Percentiles rank a stretch among this genome's conserved stretches.
These are phyloP conservation scores for Theileria orientalis DNA, from an alignment of 169 alveolate genomes.

Conservation along the genomic window DNA sequence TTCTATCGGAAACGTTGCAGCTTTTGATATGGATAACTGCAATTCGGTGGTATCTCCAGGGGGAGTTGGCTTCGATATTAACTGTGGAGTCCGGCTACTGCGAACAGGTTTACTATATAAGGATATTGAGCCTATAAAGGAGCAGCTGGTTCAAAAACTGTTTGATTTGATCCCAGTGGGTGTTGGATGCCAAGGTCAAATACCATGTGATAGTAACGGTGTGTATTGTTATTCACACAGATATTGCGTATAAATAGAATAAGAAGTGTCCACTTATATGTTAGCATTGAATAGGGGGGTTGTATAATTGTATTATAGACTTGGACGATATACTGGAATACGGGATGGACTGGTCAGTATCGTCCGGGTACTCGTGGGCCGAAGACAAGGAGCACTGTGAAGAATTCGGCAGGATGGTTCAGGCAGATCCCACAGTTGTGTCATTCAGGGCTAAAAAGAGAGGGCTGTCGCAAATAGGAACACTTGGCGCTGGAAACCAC, in stretches of 20 bases:
- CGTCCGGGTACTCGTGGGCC: conserved; percentile 78
- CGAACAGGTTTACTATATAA: conserved; percentile 65
- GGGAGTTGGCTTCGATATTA: conserved; percentile 89
- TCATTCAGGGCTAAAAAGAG: conserved; percentile 82
- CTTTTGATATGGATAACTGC: conserved; percentile 80
- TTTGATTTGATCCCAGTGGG: conserved; percentile 89
- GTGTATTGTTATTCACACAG: no score
- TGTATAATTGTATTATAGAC: conserved; percentile 7
- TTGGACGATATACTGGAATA: conserved; percentile 76
- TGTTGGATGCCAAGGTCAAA: conserved; percentile 83
- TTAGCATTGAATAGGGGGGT: not conserved
- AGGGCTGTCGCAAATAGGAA: conserved; percentile 88
- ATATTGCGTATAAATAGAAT: no score
- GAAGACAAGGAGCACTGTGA: conserved; percentile 84
- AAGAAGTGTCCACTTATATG: not conserved
- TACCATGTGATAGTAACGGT: conserved; percentile 65
- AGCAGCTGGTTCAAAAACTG: conserved; percentile 78
- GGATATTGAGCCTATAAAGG: conserved; percentile 73
- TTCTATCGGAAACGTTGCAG: conserved; percentile 90
- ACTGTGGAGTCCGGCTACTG: conserved; percentile 86
- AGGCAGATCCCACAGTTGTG: conserved; percentile 83
- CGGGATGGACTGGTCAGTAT: conserved; percentile 84
- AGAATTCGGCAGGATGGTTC: conserved; percentile 84
- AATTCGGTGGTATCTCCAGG: conserved; percentile 87
- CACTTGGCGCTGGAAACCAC: conserved; percentile 90